phyloP scores from a whole-genome alignment of 1,284 basidiomycete genomes.

The Dichomitus squalens region DNA sequence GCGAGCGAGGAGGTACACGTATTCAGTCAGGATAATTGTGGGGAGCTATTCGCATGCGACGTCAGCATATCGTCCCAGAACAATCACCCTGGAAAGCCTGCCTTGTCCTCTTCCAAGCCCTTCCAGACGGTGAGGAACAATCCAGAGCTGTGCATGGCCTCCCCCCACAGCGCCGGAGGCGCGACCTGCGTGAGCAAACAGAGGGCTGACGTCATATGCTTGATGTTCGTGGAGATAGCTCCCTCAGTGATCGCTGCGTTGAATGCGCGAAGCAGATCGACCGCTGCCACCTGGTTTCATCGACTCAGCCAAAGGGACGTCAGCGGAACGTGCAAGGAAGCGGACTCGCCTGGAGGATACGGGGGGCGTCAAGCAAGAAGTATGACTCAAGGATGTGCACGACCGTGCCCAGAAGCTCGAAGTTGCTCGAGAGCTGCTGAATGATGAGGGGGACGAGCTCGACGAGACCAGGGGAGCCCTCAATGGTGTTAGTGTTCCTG shows the following conservation, averaged over 20 bases:
- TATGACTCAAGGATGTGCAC: slow-evolving; percentile 81
- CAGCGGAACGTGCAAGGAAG: background rate
- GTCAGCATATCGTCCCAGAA: background rate
- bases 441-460: slow-evolving; percentile 73
- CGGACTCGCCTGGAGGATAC: slow-evolving; percentile 70
- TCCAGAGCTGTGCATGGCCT: slow-evolving; percentile 69
- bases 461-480: slow-evolving; percentile 57
- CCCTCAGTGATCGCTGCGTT: slow-evolving; percentile 51
- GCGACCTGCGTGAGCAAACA: slow-evolving; percentile 62
- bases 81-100: slow-evolving; percentile 29
- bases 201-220: slow-evolving; percentile 56
- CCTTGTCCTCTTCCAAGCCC: slow-evolving; percentile 65
- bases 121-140: slow-evolving; percentile 64
- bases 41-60: slow-evolving; percentile 41
- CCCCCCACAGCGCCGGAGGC: slow-evolving; percentile 66
- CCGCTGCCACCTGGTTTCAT: slow-evolving; percentile 46
- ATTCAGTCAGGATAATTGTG: slow-evolving; percentile 60
- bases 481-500: slow-evolving; percentile 64
- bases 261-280: slow-evolving; percentile 59
- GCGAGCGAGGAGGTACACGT: slow-evolving; percentile 70
- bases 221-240: slow-evolving; percentile 50
- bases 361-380: slow-evolving; percentile 69
- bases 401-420: slow-evolving; percentile 75
- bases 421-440: slow-evolving; percentile 62
- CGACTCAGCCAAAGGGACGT: background rate